Evolutionary conservation across 371 early-diverging fungal species (phyloP), one percentile per base, ranked within the genome.

Genomic region (Umbelopsis sp.): DNA sequence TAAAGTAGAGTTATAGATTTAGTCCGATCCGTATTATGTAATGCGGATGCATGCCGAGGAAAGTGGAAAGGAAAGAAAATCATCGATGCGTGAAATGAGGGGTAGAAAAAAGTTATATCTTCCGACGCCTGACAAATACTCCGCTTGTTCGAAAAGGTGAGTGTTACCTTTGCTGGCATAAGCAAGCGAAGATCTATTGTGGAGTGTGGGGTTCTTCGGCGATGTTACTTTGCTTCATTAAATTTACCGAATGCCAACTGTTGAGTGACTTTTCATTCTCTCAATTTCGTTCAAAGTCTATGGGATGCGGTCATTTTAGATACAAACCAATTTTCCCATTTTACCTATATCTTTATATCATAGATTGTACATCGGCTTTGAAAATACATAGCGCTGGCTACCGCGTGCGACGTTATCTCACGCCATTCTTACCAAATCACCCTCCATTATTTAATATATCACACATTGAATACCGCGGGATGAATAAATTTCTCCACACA

Each of bases 101-200:
- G 48, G 18, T n/a, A 48, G 14, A 16, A 5, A 20, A 20, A 2
- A 16, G 1, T 38, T 25, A 51, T 51, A 35, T 57, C 57, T 35
- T 57, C 57, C 57, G 57, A 57, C n/a, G 29, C 2, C 35, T 57
- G 57, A 57, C 57, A 57, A 57, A 57, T 57, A 35, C 57, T 57
- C 57, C 57, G 57, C 29, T 35, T 57, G 18, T 4, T 29, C 57
- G 41, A 12, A 35, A 2, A 35, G 29, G n/a, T 4, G 35, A 1
- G 57, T 57, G 57, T 57, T 35, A 37, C 57, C 29, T 4, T 12
- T 16, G 18, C 18, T 16, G 11, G 35, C 57, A 57, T 57, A 35
- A 29, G 18, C 57, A 57, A 18, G 7, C 5, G 35, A 57, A 37
- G 57, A 37, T 57, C 37, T 37, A 14, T 24, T 57, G 57, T 35